phyloP scores from a whole-genome alignment of 2,329 filamentous ascomycete species.

The Calcarisporium arbuscula region DNA sequence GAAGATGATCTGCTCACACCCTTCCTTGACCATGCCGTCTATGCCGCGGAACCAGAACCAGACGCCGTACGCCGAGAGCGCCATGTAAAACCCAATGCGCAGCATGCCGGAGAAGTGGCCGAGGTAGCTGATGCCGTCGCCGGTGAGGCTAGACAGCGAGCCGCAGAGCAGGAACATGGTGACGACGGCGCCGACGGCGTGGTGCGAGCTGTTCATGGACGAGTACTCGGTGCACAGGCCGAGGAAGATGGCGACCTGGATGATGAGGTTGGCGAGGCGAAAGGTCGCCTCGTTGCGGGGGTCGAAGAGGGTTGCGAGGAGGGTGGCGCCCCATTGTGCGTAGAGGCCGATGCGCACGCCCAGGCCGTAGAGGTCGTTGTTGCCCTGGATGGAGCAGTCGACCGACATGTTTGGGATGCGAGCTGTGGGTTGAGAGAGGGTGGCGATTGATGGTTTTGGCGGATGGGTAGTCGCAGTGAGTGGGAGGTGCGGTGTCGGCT shows the following conservation, averaged over 20 bases:
- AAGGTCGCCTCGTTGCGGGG: conserved; percentile 13
- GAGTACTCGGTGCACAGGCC: conserved; percentile 20
- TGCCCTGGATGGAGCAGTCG: conserved; percentile 10
- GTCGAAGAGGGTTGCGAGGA: conserved; percentile 17
- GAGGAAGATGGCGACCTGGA: conserved; percentile 19
- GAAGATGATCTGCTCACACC: conserved; percentile 12
- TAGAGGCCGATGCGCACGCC: conserved; percentile 20
- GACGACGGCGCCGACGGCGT: conserved; percentile 15
- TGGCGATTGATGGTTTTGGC: too few relatives aligned
- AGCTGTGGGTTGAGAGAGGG: not conserved
- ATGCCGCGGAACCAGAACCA: conserved; percentile 18
- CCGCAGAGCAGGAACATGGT: conserved; percentile 19
- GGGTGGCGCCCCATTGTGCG: conserved; percentile 17
- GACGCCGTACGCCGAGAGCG: conserved; percentile 14
- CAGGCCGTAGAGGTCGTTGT: conserved; percentile 21
- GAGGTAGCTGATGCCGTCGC: conserved; percentile 16
- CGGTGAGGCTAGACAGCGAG: conserved; percentile 18
- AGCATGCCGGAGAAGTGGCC: conserved; percentile 14
- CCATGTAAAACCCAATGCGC: conserved; percentile 16
- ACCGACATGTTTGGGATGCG: not conserved
- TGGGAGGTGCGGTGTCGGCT: too few relatives aligned
- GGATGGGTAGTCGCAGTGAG: too few relatives aligned
- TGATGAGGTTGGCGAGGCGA: conserved; percentile 23
- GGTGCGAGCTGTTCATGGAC: conserved; percentile 8
- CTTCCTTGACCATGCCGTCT: conserved; percentile 11